These are phyloP conservation scores for Rhizopogon sp. DNA, from an alignment of 768 basidiomycete species.

Conservation along the genomic window DNA sequence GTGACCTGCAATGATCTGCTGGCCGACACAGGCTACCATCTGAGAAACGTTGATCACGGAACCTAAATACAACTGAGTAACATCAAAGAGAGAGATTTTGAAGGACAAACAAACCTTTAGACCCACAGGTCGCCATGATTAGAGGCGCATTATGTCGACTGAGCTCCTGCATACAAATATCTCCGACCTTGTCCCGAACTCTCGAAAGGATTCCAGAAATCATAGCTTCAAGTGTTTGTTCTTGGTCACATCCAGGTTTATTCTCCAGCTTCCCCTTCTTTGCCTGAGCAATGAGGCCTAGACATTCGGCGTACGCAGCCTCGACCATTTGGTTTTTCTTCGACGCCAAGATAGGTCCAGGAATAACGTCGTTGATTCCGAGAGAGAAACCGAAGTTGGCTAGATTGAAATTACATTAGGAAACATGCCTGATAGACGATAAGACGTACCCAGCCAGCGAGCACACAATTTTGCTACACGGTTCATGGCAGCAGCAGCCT, in stretches of 20 bases:
- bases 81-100: background rate
- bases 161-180: constrained; percentile 98
- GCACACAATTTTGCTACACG: constrained; percentile 93
- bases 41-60: constrained; percentile 99
- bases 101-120: constrained; percentile 65
- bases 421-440: background rate
- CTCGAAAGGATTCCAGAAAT: constrained; percentile 92
- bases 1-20: constrained; percentile 96
- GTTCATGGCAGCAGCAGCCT: constrained; percentile 94
- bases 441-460: constrained; percentile 76
- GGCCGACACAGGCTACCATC: constrained; percentile 99
- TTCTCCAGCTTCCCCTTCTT: constrained; percentile 92
- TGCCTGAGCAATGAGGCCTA: constrained; percentile 81
- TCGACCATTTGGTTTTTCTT: constrained; percentile 87
- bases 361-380: constrained; percentile 98
- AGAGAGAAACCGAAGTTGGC: constrained; percentile 97
- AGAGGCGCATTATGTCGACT: constrained; percentile 94
- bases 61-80: constrained; percentile 42
- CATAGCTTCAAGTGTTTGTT: constrained; percentile 94
- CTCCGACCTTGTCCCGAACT: constrained; percentile 93
- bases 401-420: constrained; percentile 28
- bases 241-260: constrained; percentile 96
- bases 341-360: constrained; percentile 73
- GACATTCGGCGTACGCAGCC: constrained; percentile 83
- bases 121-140: constrained; percentile 99